phyloP scores from a whole-genome alignment of 768 basidiomycete species.

The Lactarius sp. region DNA sequence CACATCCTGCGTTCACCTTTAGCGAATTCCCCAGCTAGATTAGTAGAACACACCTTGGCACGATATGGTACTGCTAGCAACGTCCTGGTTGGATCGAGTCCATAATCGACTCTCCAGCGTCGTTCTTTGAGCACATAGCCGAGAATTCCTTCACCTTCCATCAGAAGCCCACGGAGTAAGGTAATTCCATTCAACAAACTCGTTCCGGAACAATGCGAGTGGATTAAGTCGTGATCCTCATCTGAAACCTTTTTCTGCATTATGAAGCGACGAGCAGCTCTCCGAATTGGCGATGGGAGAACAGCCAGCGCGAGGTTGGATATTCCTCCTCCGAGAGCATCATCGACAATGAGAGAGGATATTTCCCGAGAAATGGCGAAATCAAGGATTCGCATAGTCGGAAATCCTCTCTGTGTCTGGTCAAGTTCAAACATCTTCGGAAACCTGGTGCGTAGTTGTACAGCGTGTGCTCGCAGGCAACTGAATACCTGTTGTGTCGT shows the following conservation, averaged over 20 bases:
- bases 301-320: not conserved
- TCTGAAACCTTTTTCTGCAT: not conserved
- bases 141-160: slow-evolving; percentile 35
- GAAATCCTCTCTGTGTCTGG: not conserved
- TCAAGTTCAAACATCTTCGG: not conserved
- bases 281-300: not conserved
- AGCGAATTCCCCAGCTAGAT: not conserved
- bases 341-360: slow-evolving; percentile 1
- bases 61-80: slow-evolving; percentile 48
- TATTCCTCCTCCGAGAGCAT: not conserved
- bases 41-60: slow-evolving; percentile 32
- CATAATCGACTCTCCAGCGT: slow-evolving; percentile 51
- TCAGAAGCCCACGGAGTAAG: slow-evolving; percentile 43
- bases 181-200: slow-evolving; percentile 37
- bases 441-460: not conserved
- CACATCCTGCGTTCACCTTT: slow-evolving; percentile 34
- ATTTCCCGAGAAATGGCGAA: not conserved
- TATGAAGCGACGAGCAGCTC: slow-evolving; percentile 2
- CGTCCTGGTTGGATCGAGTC: slow-evolving; percentile 39
- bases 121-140: slow-evolving; percentile 35
- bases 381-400: slow-evolving; percentile 7
- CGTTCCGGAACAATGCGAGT: not conserved
- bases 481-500: slow-evolving; percentile 38
- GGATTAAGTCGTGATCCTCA: not conserved
- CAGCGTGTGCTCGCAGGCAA: slow-evolving; percentile 28